phyloP scores from a whole-genome alignment of 2,329 filamentous ascomycete species.

The Phyllosticta ampelicida region DNA sequence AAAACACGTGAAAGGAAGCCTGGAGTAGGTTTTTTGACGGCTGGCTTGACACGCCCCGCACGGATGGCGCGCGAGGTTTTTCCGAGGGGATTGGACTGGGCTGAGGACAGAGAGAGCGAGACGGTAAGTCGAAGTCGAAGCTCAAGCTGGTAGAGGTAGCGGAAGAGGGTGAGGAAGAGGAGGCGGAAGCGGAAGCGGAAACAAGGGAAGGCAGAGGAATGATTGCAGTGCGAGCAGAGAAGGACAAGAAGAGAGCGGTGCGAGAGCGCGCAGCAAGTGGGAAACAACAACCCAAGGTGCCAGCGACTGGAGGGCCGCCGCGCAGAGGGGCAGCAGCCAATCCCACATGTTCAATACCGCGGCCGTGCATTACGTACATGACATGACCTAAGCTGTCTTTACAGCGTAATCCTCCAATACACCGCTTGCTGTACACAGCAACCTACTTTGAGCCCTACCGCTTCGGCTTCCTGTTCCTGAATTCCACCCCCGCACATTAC shows the following conservation, averaged over 20 bases:
- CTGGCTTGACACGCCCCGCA: neutral
- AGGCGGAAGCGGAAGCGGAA: too few species aligned
- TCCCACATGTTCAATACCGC: neutral
- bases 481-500: slow-evolving; percentile 1
- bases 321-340: slow-evolving; percentile 8
- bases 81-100: neutral
- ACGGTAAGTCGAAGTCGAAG: neutral
- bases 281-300: too few species aligned
- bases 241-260: slow-evolving; percentile 9
- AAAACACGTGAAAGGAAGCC: slow-evolving; percentile 26
- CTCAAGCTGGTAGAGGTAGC: neutral
- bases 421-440: neutral
- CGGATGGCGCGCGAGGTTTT: neutral
- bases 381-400: neutral
- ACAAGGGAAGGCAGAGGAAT: neutral
- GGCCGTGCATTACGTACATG: neutral
- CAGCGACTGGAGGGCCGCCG: slow-evolving; percentile 6
- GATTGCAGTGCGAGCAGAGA: slow-evolving; percentile 2
- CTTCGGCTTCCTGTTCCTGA: neutral
- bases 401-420: neutral
- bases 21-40: neutral
- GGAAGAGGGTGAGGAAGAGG: too few species aligned
- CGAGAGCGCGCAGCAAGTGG: neutral
- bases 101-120: neutral
- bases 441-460: neutral